phyloP scores from a whole-genome alignment of 257 asterid species.

The Petunia axillaris region DNA sequence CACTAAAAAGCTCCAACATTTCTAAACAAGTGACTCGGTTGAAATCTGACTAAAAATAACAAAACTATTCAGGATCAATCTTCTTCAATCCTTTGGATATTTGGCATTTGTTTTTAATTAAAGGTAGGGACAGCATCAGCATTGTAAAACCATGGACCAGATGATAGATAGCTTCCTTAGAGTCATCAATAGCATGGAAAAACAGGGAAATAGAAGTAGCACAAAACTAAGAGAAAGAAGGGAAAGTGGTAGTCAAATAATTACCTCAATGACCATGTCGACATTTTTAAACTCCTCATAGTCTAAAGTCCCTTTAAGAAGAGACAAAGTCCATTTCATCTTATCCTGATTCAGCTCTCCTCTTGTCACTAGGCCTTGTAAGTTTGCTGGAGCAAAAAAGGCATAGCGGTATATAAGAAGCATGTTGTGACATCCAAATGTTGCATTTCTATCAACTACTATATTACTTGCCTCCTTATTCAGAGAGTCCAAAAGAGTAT shows the following conservation, averaged over 20 bases:
- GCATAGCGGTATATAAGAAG: neutral
- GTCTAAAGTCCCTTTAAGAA: conserved; percentile 48
- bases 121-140: too few relatives aligned
- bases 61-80: too few relatives aligned
- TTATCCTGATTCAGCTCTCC: conserved; percentile 38
- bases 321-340: conserved; percentile 36
- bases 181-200: neutral
- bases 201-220: conserved; percentile 1
- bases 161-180: neutral
- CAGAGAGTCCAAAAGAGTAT: too few relatives aligned
- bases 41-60: too few relatives aligned
- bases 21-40: too few relatives aligned
- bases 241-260: conserved; percentile 1
- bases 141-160: neutral
- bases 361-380: conserved; percentile 42
- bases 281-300: conserved; percentile 47
- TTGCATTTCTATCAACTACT: neutral
- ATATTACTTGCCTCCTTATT: neutral
- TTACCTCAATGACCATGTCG: conserved; percentile 65
- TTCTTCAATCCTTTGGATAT: too few relatives aligned
- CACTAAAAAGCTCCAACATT: neutral
- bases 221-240: neutral
- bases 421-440: neutral
- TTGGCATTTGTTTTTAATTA: too few relatives aligned
- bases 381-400: conserved; percentile 34